Conservation (phyloP, 1,284 basidiomycete species). For the Fistulinella cinereoalba region DNA sequence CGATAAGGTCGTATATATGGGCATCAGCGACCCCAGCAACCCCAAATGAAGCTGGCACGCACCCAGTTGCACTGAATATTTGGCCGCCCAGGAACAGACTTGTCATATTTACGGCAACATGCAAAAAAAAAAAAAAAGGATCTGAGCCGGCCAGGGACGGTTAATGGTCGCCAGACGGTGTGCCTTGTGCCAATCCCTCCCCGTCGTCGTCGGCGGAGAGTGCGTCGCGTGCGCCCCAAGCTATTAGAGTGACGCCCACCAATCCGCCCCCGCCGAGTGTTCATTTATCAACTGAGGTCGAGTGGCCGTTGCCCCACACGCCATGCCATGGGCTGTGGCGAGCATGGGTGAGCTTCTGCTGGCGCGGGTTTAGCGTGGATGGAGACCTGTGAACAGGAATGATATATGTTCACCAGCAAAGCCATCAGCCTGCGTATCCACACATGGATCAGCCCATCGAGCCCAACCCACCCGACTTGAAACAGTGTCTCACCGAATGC, state of each 20-base stretch:
- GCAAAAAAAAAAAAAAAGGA: not conserved
- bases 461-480: too few species aligned
- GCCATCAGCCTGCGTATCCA: too few species aligned
- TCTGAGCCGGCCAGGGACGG: constrained; percentile 1
- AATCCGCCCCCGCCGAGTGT: not conserved
- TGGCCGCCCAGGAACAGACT: constrained; percentile 13
- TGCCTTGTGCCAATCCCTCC: not conserved
- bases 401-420: too few species aligned
- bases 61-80: constrained; percentile 3
- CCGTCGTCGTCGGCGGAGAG: not conserved
- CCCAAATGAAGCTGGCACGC: constrained; percentile 10
- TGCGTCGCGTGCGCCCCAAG: not conserved
- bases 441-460: too few species aligned
- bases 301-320: too few species aligned
- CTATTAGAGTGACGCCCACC: not conserved
- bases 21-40: not conserved
- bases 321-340: too few species aligned
- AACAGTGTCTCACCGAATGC: too few species aligned
- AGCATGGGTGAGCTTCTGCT: too few species aligned
- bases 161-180: not conserved
- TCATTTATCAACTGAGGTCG: not conserved
- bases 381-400: too few species aligned
- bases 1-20: constrained; percentile 10
- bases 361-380: too few species aligned
- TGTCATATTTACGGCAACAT: constrained; percentile 16